Evolutionary conservation across 179 eudicot species (phyloP), one percentile per base, ranked within the genome.

Genomic region (Spergularia azorica): DNA sequence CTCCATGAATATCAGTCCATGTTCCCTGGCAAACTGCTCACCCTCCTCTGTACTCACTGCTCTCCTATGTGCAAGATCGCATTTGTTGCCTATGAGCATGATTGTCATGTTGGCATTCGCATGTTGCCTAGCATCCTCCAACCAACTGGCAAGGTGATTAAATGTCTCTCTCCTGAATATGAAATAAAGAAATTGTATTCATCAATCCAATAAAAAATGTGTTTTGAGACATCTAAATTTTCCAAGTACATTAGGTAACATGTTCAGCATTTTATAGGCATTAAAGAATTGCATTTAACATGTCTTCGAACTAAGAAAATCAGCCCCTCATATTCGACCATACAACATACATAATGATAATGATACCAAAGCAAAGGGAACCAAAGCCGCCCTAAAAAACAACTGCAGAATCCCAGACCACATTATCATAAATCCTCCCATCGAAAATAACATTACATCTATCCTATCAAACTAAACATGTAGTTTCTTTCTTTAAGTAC

Each of bases 1-100:
- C 80, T 92, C 97, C 81, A 92, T 75, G 85, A 90, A 92, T 67
- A 92, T 56, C 72, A 92, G 91, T 32, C 95, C 95, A 81, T 90
- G 86, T 83, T 92, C 93, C 80, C 89, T 92, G 9, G 97, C 97
- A 80, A 92, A 92, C 69, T 90, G 97, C 80, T 92, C 95, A 5
- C 95, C 97, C 80, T 92, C 97, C 84, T 92, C 97, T 72, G 83
- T 88, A 81, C 89, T 92, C 59, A 92, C 93, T 75, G 93, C 95
- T 71, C 97, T 90, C 82, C 93, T 80, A 71, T 92, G 95, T 7
- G 93, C 82, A 72, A 90, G 90, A 78, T 92, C 95, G 75, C 86
- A 78, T 76, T 92, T 92, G 73, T 92, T 92, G 48, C 92, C 97
- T 10, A 92, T 81, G 66, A 92, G 95, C 89, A 89, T 90, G 78